phyloP scores from a whole-genome alignment of 228 moss, liverwort and hornwort genomes.

The Sphagnum magellanicum region DNA sequence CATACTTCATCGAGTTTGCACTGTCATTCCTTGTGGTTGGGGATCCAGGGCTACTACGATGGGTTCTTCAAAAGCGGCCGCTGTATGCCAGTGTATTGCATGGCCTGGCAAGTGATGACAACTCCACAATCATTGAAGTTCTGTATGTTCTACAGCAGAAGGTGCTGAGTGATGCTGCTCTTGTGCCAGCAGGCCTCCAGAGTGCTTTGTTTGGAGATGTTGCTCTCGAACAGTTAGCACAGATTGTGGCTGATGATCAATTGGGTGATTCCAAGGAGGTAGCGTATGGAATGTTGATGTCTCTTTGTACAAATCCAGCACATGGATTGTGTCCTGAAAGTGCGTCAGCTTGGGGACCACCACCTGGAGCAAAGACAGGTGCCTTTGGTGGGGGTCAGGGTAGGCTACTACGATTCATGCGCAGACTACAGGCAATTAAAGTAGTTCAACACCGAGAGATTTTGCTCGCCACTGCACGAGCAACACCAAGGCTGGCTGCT shows the following conservation, averaged over 20 bases:
- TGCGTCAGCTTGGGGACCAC: slow-evolving; percentile 48
- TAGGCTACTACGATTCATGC: slow-evolving; percentile 71
- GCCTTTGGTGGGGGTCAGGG: slow-evolving; percentile 80
- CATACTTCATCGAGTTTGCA: slow-evolving; percentile 83
- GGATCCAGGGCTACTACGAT: slow-evolving; percentile 86
- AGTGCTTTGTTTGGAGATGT: slow-evolving; percentile 93
- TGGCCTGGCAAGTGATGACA: slow-evolving; percentile 77
- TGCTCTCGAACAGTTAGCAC: slow-evolving; percentile 89
- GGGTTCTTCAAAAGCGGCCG: slow-evolving; percentile 93
- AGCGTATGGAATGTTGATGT: slow-evolving; percentile 67
- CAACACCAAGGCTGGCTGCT: slow-evolving; percentile 72
- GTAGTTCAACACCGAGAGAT: slow-evolving; percentile 68
- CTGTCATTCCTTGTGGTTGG: slow-evolving; percentile 80
- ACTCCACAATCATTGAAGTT: slow-evolving; percentile 56
- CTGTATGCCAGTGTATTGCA: slow-evolving; percentile 91
- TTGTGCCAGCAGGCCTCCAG: slow-evolving; percentile 86
- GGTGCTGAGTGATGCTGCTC: slow-evolving; percentile 69
- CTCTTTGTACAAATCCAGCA: slow-evolving; percentile 86
- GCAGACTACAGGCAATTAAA: slow-evolving; percentile 76
- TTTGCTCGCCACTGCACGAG: slow-evolving; percentile 60
- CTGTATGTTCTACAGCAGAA: slow-evolving; percentile 67
- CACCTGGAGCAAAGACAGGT: slow-evolving; percentile 30
- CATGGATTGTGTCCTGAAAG: slow-evolving; percentile 87
- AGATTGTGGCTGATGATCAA: slow-evolving; percentile 64
- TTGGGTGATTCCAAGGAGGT: slow-evolving; percentile 58